Percentiles rank a stretch among this genome's conserved stretches.
phyloP scores from a whole-genome alignment of 1,284 basidiomycete genomes.

The Salmacisia buchloeana region DNA sequence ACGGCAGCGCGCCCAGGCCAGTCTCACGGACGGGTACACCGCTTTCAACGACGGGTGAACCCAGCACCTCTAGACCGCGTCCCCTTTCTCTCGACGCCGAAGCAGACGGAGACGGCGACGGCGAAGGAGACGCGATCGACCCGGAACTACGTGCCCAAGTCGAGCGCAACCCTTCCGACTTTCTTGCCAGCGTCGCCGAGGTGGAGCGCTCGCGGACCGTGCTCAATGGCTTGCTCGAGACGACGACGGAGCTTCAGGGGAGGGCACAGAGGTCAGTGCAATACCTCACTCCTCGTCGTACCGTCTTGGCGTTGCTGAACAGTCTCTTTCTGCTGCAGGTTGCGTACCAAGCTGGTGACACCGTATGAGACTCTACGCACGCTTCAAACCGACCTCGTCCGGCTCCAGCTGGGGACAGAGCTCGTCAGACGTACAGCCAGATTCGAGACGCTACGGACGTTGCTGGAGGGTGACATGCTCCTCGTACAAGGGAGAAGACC shows the following conservation, averaged over 20 bases:
- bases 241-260: background rate
- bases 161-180: background rate
- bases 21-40: too few relatives aligned
- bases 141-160: background rate
- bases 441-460: background rate
- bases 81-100: too few relatives aligned
- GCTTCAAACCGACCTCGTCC: background rate
- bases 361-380: background rate
- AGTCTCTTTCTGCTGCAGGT: too few relatives aligned
- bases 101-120: background rate
- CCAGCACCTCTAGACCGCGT: too few relatives aligned
- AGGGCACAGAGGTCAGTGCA: background rate
- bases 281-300: too few relatives aligned
- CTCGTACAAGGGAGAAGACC: background rate
- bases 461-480: background rate
- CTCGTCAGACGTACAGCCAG: background rate
- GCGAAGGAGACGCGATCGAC: background rate
- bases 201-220: background rate
- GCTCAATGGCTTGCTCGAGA: background rate
- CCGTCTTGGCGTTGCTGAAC: too few relatives aligned
- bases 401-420: constrained; percentile 4
- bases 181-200: background rate
- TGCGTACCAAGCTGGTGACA: background rate
- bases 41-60: background rate
- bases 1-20: too few relatives aligned